Conservation (phyloP, 2,329 filamentous ascomycete species). For the Botrytis medusae region DNA sequence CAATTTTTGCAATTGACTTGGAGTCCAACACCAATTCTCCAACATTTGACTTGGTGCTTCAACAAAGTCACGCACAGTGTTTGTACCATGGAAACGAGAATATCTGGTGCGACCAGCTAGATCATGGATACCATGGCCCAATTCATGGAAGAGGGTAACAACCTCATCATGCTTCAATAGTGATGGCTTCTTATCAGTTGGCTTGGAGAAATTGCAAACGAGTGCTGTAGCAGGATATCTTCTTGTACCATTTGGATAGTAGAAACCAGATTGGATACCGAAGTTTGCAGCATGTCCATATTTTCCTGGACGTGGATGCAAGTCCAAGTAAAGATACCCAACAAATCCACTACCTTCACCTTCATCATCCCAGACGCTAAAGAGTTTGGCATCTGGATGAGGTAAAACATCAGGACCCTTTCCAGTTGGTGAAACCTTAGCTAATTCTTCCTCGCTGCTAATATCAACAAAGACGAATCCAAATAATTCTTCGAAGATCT, state of each 20-base stretch:
- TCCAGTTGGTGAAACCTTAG: constrained; percentile 35
- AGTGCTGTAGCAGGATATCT: constrained; percentile 76
- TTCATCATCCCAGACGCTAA: constrained; percentile 79
- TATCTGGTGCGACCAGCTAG: constrained; percentile 62
- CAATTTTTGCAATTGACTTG: constrained; percentile 62
- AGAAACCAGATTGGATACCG: constrained; percentile 72
- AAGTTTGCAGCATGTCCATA: constrained; percentile 87
- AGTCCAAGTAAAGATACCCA: constrained; percentile 79
- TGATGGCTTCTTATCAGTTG: constrained; percentile 71
- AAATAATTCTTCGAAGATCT: constrained; percentile 81
- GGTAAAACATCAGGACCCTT: constrained; percentile 57
- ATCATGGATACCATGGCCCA: constrained; percentile 71
- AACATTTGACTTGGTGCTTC: constrained; percentile 73
- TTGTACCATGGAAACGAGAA: constrained; percentile 67
- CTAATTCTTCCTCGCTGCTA: constrained; percentile 55
- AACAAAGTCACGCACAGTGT: constrained; percentile 66
- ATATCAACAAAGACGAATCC: constrained; percentile 77
- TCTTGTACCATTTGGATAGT: constrained; percentile 64
- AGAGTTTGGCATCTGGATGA: constrained; percentile 81
- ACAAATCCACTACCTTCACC: constrained; percentile 70
- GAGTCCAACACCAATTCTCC: constrained; percentile 75
- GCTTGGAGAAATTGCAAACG: constrained; percentile 85
- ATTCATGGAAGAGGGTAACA: constrained; percentile 77
- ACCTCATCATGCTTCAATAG: constrained; percentile 82
- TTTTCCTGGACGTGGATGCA: constrained; percentile 78